phyloP scores from a whole-genome alignment of 768 basidiomycete genomes.

The Dacryopinax primogenitus region DNA sequence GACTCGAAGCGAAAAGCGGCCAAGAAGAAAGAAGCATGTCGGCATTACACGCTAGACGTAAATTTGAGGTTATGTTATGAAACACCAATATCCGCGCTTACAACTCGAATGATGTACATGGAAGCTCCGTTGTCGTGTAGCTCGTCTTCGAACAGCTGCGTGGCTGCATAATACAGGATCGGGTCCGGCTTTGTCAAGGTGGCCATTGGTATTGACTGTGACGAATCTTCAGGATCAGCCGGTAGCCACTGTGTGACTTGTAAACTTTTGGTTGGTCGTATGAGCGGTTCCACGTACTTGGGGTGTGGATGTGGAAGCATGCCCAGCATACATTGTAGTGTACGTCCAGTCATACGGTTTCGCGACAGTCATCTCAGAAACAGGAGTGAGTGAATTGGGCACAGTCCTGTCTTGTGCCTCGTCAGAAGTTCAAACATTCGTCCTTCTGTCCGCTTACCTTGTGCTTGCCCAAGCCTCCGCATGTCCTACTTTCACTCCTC shows the following conservation, averaged over 20 bases:
- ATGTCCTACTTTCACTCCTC: constrained; percentile 87
- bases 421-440: not conserved
- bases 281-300: not conserved
- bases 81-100: constrained; percentile 32
- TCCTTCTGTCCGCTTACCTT: constrained; percentile 37
- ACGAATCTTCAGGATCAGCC: constrained; percentile 43
- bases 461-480: constrained; percentile 89
- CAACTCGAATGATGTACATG: constrained; percentile 69
- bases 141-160: constrained; percentile 91
- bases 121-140: constrained; percentile 94
- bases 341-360: constrained; percentile 99
- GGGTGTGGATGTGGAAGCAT: constrained; percentile 22
- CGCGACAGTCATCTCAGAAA: constrained; percentile 58
- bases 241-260: constrained; percentile 17
- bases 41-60: constrained; percentile 83
- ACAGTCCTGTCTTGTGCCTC: constrained; percentile 40
- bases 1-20: constrained; percentile 84
- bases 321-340: constrained; percentile 74
- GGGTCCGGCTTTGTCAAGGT: constrained; percentile 84
- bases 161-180: constrained; percentile 94
- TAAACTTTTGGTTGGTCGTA: not conserved
- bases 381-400: constrained; percentile 47
- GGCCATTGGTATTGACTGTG: constrained; percentile 64
- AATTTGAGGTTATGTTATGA: not conserved
- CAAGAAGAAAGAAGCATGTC: constrained; percentile 78